Evolutionary conservation across 2,329 filamentous ascomycete species (phyloP).

Genomic region (Salinomyces thailandicus): DNA sequence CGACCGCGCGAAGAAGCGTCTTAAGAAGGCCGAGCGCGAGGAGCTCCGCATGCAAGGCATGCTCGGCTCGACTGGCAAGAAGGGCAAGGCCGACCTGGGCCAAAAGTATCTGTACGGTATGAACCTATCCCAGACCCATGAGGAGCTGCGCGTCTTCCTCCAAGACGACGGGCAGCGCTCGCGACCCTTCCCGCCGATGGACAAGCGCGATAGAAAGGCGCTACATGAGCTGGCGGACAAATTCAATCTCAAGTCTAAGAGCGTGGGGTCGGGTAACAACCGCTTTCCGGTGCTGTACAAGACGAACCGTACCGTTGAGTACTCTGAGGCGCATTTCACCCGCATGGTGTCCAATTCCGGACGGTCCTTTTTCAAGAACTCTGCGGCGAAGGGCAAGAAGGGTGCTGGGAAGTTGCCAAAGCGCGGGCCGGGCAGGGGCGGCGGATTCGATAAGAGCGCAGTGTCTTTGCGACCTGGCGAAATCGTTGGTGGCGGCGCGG

Average conservation of each 20-base stretch:
- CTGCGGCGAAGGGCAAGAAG: conserved; percentile 15
- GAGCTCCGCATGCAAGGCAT: conserved; percentile 36
- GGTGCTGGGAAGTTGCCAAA: conserved; percentile 10
- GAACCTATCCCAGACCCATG: conserved; percentile 56
- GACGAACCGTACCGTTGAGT: conserved; percentile 54
- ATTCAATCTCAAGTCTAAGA: conserved; percentile 75
- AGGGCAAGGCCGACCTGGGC: conserved; percentile 42
- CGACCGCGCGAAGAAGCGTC: conserved; percentile 36
- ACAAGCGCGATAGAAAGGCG: conserved; percentile 62
- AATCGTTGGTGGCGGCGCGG: conserved; percentile 72
- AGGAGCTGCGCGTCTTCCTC: conserved; percentile 64
- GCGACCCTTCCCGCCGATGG: conserved; percentile 72
- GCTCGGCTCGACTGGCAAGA: conserved; percentile 24
- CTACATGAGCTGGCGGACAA: conserved; percentile 69
- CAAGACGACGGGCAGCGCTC: conserved; percentile 52
- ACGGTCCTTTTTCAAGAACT: conserved; percentile 42
- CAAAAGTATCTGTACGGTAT: conserved; percentile 66
- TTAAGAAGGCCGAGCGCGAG: conserved; percentile 39
- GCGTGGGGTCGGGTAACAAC: conserved; percentile 59
- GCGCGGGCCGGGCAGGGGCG: conserved; percentile 17
- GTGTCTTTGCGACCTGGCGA: conserved; percentile 71
- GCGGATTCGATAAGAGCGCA: conserved; percentile 27
- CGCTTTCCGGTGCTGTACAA: conserved; percentile 71
- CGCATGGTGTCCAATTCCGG: conserved; percentile 28
- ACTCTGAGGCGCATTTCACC: conserved; percentile 44